Evolutionary conservation across 2,329 filamentous ascomycete species (phyloP).

Genomic region (Phyllosticta citrichinensis): DNA sequence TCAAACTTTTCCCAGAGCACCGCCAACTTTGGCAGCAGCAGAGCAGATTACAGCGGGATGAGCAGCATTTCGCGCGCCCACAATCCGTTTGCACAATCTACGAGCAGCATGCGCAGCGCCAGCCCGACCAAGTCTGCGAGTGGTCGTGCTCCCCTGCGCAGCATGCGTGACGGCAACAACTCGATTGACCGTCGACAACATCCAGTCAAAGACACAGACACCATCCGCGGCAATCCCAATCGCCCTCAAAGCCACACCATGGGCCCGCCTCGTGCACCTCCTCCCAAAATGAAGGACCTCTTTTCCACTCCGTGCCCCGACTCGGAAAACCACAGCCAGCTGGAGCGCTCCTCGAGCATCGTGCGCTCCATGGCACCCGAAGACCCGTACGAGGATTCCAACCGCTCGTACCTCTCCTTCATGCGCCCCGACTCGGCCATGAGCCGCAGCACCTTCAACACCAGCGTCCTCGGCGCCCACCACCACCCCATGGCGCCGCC

Average conservation of each 20-base stretch:
- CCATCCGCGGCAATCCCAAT: constrained; percentile 15
- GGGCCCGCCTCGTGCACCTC: constrained; percentile 46
- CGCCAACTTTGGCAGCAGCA: constrained; percentile 7
- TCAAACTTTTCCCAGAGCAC: constrained; percentile 21
- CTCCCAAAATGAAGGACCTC: constrained; percentile 87
- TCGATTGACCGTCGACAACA: constrained; percentile 59
- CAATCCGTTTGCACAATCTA: constrained; percentile 25
- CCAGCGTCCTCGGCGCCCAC: constrained; percentile 10
- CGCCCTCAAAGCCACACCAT: constrained; percentile 16
- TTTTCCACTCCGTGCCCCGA: constrained; percentile 41
- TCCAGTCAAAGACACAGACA: constrained; percentile 22
- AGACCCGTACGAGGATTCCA: constrained; percentile 71
- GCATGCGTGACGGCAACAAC: constrained; percentile 61
- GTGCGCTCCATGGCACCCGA: constrained; percentile 58
- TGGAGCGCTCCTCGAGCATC: constrained; percentile 46
- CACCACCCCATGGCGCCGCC: constrained; percentile 9
- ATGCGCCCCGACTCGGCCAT: constrained; percentile 1
- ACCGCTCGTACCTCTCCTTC: constrained; percentile 18
- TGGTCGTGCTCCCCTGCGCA: constrained; percentile 57
- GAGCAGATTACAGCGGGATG: constrained; percentile 6
- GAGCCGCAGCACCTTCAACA: constrained; percentile 3
- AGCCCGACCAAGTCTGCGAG: constrained; percentile 62
- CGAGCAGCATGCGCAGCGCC: constrained; percentile 11
- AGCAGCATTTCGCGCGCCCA: constrained; percentile 18
- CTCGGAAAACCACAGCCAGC: constrained; percentile 23